Percentiles rank a stretch among this genome's conserved stretches.
Evolutionary conservation across 768 basidiomycete species (phyloP).

Genomic region (Leccinum fibrillosum): DNA sequence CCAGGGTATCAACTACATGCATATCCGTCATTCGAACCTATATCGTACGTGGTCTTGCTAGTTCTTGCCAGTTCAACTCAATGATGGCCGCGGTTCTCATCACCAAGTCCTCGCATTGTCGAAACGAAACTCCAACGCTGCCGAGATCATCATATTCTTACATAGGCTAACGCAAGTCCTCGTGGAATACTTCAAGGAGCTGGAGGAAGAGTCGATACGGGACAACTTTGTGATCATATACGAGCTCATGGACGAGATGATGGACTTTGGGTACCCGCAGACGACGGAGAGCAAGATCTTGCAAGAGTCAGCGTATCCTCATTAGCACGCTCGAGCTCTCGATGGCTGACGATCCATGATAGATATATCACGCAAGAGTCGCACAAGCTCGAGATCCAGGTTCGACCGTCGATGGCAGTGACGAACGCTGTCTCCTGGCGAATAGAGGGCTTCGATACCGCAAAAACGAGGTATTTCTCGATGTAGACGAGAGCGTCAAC

Average conservation of each 20-base stretch:
- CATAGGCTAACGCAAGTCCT: conserved; percentile 91
- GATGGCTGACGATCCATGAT: too few relatives aligned
- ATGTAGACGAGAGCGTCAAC: conserved; percentile 97
- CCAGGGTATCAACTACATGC: conserved; percentile 97
- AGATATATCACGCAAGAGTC: too few relatives aligned
- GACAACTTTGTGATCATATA: too few relatives aligned
- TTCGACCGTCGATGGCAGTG: too few relatives aligned
- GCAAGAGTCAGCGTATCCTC: too few relatives aligned
- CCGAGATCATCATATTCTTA: conserved; percentile 94
- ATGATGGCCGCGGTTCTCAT: too few relatives aligned
- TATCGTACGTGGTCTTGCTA: conserved; percentile 57
- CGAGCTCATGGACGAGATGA: too few relatives aligned
- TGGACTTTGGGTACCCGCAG: too few relatives aligned
- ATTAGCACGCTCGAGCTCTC: too few relatives aligned
- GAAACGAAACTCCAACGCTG: conserved; percentile 93
- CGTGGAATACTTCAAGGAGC: conserved; percentile 98
- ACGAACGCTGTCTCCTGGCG: too few relatives aligned
- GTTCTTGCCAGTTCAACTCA: not conserved
- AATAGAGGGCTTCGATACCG: conserved; percentile 96
- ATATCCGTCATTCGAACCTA: conserved; percentile 92
- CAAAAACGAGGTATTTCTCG: conserved; percentile 99
- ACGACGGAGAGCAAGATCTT: too few relatives aligned
- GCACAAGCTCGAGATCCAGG: too few relatives aligned
- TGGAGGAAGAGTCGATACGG: conserved; percentile 37
- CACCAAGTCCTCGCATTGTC: conserved; percentile 86